Percentiles rank a stretch among this genome's conserved stretches.
These are phyloP conservation scores for Tricholoma flavovirens DNA, from an alignment of 768 basidiomycete species.

Conservation along the genomic window DNA sequence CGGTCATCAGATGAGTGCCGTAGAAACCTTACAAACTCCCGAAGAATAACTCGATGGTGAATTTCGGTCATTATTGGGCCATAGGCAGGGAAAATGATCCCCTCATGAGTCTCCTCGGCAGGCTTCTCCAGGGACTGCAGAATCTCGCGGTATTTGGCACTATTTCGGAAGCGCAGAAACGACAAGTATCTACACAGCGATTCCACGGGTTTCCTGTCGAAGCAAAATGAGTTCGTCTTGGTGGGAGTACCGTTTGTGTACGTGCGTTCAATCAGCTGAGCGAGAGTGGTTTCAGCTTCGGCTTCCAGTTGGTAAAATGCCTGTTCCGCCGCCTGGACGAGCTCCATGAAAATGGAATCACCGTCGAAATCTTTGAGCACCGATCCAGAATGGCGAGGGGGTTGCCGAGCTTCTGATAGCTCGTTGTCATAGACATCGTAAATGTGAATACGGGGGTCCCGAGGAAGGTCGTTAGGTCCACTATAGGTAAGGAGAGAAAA, in stretches of 20 bases:
- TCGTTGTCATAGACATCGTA: conserved; percentile 50
- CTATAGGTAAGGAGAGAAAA: conserved; percentile 6
- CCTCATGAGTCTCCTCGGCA: conserved; percentile 12
- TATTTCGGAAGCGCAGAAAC: conserved; percentile 56
- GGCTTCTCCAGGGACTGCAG: conserved; percentile 25
- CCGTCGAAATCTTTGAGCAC: conserved; percentile 40
- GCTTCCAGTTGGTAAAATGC: conserved; percentile 39
- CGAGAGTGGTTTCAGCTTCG: conserved; percentile 34
- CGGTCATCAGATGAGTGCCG: conserved; percentile 15
- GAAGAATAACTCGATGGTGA: conserved; percentile 26
- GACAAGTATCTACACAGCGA: conserved; percentile 45
- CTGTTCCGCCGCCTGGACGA: conserved; percentile 36
- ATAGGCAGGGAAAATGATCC: conserved; percentile 24
- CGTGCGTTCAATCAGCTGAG: conserved; percentile 29
- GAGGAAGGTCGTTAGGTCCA: conserved; percentile 19
- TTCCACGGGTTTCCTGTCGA: conserved; percentile 27
- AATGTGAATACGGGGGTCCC: conserved; percentile 39
- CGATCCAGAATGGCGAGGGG: conserved; percentile 24
- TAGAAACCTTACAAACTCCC: conserved; percentile 28
- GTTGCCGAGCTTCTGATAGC: conserved; percentile 38
- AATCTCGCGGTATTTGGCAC: conserved; percentile 37
- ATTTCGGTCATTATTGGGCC: conserved; percentile 25
- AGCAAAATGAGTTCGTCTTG: conserved; percentile 21
- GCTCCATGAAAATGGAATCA: conserved; percentile 27
- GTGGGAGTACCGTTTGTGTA: conserved; percentile 20